phyloP scores from a whole-genome alignment of 2,329 filamentous ascomycete species.

The Teratosphaeriaceae sp. region DNA sequence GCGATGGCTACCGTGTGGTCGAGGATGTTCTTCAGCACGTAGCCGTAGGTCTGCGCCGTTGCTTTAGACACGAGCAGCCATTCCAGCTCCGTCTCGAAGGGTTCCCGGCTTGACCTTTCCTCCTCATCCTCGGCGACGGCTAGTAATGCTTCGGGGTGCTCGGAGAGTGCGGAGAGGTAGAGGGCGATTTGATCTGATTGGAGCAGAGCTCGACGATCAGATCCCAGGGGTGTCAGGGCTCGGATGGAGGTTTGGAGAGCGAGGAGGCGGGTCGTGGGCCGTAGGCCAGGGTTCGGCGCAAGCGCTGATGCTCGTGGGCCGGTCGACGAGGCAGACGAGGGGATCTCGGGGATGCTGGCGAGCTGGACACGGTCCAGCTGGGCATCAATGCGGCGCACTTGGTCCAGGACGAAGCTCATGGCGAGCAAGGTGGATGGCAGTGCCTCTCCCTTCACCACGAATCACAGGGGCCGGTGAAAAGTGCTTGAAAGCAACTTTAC shows the following conservation, averaged over 20 bases:
- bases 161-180: slow-evolving; percentile 14
- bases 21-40: slow-evolving; percentile 68
- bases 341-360: slow-evolving; percentile 18
- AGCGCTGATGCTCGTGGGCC: slow-evolving; percentile 1
- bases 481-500: too few species aligned
- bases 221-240: slow-evolving; percentile 19
- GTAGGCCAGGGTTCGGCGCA: slow-evolving; percentile 8
- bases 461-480: too few species aligned
- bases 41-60: slow-evolving; percentile 81
- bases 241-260: slow-evolving; percentile 27
- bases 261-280: slow-evolving; percentile 21
- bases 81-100: slow-evolving; percentile 71
- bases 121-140: slow-evolving; percentile 11
- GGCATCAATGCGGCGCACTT: slow-evolving; percentile 51
- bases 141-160: slow-evolving; percentile 10
- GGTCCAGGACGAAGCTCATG: slow-evolving; percentile 36
- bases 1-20: slow-evolving; percentile 77
- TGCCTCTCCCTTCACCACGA: too few species aligned
- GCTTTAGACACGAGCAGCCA: slow-evolving; percentile 91
- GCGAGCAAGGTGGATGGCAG: neutral
- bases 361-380: slow-evolving; percentile 54
- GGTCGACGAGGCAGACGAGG: slow-evolving; percentile 12
- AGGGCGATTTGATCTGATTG: slow-evolving; percentile 11
- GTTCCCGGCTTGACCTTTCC: slow-evolving; percentile 15
- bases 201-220: slow-evolving; percentile 19